Base-by-base conservation (phyloP, 2,329 filamentous ascomycete species). In the Hypocrella siamensis region DNA sequence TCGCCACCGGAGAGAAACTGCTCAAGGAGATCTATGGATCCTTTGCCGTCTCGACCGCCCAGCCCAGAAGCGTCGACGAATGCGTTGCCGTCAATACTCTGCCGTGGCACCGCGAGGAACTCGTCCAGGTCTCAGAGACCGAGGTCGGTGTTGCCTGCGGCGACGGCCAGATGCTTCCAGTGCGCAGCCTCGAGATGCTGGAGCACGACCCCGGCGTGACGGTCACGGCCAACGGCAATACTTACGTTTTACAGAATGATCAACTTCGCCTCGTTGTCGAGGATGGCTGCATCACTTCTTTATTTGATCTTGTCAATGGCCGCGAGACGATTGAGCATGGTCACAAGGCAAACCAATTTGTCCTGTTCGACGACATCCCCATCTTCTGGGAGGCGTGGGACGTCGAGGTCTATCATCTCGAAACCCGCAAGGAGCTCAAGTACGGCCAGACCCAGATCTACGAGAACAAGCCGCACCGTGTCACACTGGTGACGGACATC, bases 311-410 rank as follows among this genome's bases (percentile, higher is more conserved):
- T 26, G 54, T 64, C 28, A 74, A 71, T 8, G 64, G 79, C 17
- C 76, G 88, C 31, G 85, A 98, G 51, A 57, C 93, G 15, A 70
- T 98, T 30, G 67, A 82, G 3, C 58, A 69, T 42, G 74, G 70
- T 24, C 69, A 70, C 17, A 86, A 86, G 51, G 86, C 79, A 17
- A 93, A 93, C 42, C 85, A 94, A 49, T 73, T 90, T 31, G 86
- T 96, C 40, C 75, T 96, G 17, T 96, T 92, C 46, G 90, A 98
- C 48, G 90, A 98, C 58, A 94, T 96, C 58, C 86, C 86, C 16
- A 68, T 94, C 17, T 93, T 92, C 61, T 96, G 85, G 86, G 83
- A 94, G 57, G 86, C 85, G 3, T 93, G 88, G 86, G 88, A 98
- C 52, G 88, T 96, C 5, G 90, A 98, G 55, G 86, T 96, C 18